phyloP scores from a whole-genome alignment of 805 yeast genomes.

The Saccharomycopsis sp. region DNA sequence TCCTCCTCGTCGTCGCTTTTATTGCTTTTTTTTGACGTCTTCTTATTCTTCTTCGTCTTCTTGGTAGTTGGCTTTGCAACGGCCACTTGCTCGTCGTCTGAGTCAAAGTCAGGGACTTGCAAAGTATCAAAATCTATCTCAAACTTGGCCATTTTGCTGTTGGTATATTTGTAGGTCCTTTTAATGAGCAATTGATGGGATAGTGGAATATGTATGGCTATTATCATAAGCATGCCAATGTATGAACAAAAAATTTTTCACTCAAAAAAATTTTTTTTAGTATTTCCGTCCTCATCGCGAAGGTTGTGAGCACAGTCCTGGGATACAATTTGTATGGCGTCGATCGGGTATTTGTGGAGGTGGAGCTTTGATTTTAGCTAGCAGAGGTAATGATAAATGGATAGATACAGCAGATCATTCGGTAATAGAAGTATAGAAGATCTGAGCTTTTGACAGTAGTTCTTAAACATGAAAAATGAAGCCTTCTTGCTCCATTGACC shows the following conservation, averaged over 20 bases:
- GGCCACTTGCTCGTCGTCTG: slow-evolving; percentile 36
- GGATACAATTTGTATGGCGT: too few relatives aligned
- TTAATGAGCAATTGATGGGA: neutral
- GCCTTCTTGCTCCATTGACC: too few relatives aligned
- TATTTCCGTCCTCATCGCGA: neutral
- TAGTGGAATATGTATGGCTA: neutral
- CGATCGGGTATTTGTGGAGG: too few relatives aligned
- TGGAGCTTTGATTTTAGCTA: too few relatives aligned
- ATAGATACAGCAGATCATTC: too few relatives aligned
- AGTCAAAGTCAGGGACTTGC: slow-evolving; percentile 48
- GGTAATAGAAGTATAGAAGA: too few relatives aligned
- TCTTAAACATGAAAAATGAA: too few relatives aligned
- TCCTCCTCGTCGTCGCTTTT: slow-evolving; percentile 23
- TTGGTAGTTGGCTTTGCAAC: slow-evolving; percentile 15
- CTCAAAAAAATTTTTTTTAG: neutral
- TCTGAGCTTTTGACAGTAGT: too few relatives aligned
- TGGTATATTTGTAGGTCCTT: neutral
- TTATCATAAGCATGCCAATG: too few relatives aligned
- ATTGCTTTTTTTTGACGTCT: slow-evolving; percentile 24
- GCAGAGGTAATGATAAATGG: too few relatives aligned
- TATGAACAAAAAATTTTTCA: neutral
- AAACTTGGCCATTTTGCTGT: neutral
- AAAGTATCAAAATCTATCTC: slow-evolving; percentile 24
- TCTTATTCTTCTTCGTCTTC: slow-evolving; percentile 24
- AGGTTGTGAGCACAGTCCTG: neutral